phyloP scores from a whole-genome alignment of 2,329 filamentous ascomycete species.

The Aspergillus aculeatus region DNA sequence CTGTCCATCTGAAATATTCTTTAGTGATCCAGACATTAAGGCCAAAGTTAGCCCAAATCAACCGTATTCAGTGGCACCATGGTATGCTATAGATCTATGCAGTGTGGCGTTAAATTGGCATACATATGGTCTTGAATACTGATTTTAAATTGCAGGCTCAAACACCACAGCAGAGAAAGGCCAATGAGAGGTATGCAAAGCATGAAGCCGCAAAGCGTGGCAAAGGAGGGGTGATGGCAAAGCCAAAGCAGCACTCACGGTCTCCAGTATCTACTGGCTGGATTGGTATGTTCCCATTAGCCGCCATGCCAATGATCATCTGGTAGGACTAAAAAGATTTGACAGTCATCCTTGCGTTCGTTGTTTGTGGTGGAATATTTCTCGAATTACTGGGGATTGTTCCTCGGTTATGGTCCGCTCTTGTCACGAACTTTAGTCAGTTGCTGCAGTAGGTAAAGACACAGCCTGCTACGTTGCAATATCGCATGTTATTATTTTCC shows the following conservation, averaged over 20 bases:
- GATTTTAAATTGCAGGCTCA: slow-evolving; percentile 48
- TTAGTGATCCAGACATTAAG: background rate
- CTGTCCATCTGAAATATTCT: background rate
- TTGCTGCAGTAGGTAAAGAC: slow-evolving; percentile 23
- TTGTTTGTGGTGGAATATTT: slow-evolving; percentile 60
- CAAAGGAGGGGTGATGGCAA: slow-evolving; percentile 47
- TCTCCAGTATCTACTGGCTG: slow-evolving; percentile 57
- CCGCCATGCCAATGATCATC: background rate
- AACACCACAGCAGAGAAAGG: slow-evolving; percentile 65
- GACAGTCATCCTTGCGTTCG: slow-evolving; percentile 60
- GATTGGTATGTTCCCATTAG: slow-evolving; percentile 54
- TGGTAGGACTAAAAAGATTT: slow-evolving; percentile 15
- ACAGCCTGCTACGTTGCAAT: background rate
- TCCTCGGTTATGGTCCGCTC: slow-evolving; percentile 41
- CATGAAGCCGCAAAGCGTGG: slow-evolving; percentile 61
- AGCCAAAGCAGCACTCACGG: slow-evolving; percentile 52
- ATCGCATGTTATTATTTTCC: background rate
- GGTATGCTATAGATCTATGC: background rate
- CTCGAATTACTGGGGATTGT: slow-evolving; percentile 55
- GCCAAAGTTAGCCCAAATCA: background rate
- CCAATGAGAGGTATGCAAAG: slow-evolving; percentile 62
- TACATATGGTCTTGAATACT: background rate
- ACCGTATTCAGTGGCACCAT: background rate
- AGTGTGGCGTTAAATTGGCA: background rate
- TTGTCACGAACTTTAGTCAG: slow-evolving; percentile 29